Evolutionary conservation across 768 basidiomycete genomes (phyloP).

Genomic region (Boletus reticulatus): DNA sequence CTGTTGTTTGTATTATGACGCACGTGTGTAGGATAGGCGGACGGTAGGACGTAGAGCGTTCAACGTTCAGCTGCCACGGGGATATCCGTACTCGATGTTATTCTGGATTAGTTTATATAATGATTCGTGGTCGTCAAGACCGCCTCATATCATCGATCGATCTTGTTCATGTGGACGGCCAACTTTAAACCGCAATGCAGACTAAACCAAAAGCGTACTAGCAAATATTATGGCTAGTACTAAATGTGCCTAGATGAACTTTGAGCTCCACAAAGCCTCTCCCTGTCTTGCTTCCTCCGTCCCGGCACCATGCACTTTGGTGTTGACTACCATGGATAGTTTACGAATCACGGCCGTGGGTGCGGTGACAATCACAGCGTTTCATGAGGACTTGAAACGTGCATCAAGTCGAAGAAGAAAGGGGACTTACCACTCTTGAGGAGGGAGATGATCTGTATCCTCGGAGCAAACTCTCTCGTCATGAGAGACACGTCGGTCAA

Average conservation of each 20-base stretch:
- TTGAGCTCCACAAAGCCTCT: conserved; percentile 53
- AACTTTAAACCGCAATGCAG: conserved; percentile 1
- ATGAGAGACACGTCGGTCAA: conserved; percentile 47
- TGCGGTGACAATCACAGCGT: conserved; percentile 1
- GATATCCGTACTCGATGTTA: neutral
- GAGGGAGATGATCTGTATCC: conserved; percentile 52
- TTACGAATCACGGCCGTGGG: neutral
- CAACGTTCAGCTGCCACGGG: neutral
- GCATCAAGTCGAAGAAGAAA: neutral
- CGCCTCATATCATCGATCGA: conserved; percentile 6
- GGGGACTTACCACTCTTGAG: conserved; percentile 47
- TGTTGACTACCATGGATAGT: conserved; percentile 36
- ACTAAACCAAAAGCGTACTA: neutral
- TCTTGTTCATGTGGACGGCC: conserved; percentile 1
- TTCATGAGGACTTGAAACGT: neutral
- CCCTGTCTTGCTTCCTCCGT: conserved; percentile 49
- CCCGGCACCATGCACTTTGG: conserved; percentile 45
- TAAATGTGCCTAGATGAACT: conserved; percentile 38
- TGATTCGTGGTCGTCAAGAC: conserved; percentile 6
- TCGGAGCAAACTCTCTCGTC: conserved; percentile 53
- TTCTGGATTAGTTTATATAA: too few relatives aligned
- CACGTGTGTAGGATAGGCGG: neutral
- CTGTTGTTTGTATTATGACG: neutral
- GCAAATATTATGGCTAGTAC: neutral
- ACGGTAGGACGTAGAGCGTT: conserved; percentile 12